These are phyloP conservation scores for Xerocomellus intermedius DNA, from an alignment of 768 basidiomycete genomes.

Conservation along the genomic window DNA sequence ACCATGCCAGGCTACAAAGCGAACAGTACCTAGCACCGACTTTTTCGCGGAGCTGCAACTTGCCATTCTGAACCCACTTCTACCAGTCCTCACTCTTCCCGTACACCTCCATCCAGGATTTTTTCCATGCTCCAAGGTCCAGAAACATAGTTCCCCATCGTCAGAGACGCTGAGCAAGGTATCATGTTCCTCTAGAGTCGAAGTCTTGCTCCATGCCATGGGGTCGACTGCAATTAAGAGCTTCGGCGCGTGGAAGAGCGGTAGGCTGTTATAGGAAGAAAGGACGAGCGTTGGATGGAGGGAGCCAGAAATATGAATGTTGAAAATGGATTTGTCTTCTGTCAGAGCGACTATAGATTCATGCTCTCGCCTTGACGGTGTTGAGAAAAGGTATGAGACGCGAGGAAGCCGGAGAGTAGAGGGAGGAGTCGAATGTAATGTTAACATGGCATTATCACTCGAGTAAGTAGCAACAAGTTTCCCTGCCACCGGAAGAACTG, in stretches of 20 bases:
- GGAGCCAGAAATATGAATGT: slow-evolving; percentile 44
- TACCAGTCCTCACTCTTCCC: slow-evolving; percentile 71
- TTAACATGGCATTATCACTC: slow-evolving; percentile 44
- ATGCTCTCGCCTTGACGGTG: slow-evolving; percentile 50
- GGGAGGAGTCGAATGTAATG: slow-evolving; percentile 51
- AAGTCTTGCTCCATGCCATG: slow-evolving; percentile 71
- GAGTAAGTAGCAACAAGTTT: slow-evolving; percentile 58
- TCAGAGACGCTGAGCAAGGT: slow-evolving; percentile 76
- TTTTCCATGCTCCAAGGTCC: slow-evolving; percentile 58
- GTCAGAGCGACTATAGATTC: slow-evolving; percentile 70
- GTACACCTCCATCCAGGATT: slow-evolving; percentile 58
- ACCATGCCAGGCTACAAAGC: neutral
- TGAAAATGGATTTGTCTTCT: slow-evolving; percentile 54
- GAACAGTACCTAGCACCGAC: slow-evolving; percentile 73
- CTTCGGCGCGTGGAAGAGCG: slow-evolving; percentile 44
- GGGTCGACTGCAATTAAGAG: slow-evolving; percentile 81
- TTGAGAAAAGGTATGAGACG: slow-evolving; percentile 62
- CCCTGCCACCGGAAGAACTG: slow-evolving; percentile 38
- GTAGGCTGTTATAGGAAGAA: slow-evolving; percentile 50
- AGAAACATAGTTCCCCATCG: slow-evolving; percentile 82
- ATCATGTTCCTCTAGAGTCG: slow-evolving; percentile 56
- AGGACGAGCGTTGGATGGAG: slow-evolving; percentile 42
- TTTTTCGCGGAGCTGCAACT: slow-evolving; percentile 91
- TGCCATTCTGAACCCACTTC: slow-evolving; percentile 62
- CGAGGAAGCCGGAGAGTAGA: slow-evolving; percentile 45